Evolutionary conservation across 345 rosid genomes (phyloP), one percentile per base, ranked within the genome.

Genomic region (Brassica cretica): DNA sequence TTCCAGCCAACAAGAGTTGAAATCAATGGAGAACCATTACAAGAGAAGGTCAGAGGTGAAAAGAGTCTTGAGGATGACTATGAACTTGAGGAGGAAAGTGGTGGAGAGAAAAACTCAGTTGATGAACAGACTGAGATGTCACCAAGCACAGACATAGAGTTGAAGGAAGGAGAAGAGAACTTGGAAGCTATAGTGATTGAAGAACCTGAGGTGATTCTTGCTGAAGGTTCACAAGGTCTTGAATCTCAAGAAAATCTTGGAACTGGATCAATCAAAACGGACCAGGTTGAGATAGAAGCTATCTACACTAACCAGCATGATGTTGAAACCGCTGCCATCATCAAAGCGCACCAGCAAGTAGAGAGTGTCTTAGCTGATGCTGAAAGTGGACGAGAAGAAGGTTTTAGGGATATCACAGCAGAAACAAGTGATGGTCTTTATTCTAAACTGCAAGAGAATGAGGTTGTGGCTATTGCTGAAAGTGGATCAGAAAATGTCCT

Each of bases 1-100:
- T 80, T 74, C 64, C 7, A 61, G 56, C 77, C 68, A 29, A 4
- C n/a, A 27, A 59, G 71, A 21, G 21, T 83, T 81, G 84, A 66
- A 49, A 77, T 72, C 39, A 66, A 18, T 18, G 75, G 55, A 24
- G 70, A 14, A 10, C 27, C 53, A 32, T 9, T 76, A 64, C 64
- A 25, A 39, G 71, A 71, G 27, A 63, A 63, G 61, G 64, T 1
- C 32, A 64, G 1, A 11, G 66, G 16, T 78, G 72, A 56, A 7
- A n/a, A 15, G 71, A 77, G 37, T 55, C 59, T 71, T 72, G 72
- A 21, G 5, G 74, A 76, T 68, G 49, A 25, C 3, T 62, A 35
- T 70, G 75, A 19, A 19, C 55, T 18, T 65, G 66, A 71, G 60
- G 60, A 32, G 21, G 56, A 29, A 44, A 37, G 9, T 78, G 29